Conservation (phyloP, 2,329 filamentous ascomycete species). For the Colletotrichum sp. region DNA sequence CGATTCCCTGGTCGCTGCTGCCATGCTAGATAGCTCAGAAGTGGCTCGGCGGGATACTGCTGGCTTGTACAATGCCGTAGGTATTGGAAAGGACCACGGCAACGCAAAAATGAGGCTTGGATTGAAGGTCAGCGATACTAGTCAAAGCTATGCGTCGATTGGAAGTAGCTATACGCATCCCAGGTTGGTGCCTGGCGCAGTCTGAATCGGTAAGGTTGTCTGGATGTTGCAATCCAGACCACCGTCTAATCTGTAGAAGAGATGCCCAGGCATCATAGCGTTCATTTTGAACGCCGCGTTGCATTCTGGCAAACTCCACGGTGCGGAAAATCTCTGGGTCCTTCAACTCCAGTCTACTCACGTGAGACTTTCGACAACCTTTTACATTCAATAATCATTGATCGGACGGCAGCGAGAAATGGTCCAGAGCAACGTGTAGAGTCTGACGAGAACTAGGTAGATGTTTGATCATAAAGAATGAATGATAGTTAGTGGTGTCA, state of each 20-base stretch:
- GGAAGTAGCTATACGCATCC: background rate
- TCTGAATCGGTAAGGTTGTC: background rate
- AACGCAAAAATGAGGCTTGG: background rate
- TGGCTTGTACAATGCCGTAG: background rate
- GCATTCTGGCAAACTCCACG: accelerated
- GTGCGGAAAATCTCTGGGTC: no score
- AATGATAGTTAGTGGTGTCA: accelerated
- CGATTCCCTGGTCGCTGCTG: background rate
- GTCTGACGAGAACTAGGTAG: no score
- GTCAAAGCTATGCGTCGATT: background rate
- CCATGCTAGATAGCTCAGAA: no score
- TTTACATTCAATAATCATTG: no score
- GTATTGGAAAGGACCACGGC: background rate
- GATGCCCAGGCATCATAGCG: no score
- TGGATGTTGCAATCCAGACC: no score
- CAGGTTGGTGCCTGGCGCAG: background rate
- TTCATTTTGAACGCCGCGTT: no score
- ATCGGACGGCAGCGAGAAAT: no score
- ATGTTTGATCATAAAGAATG: no score
- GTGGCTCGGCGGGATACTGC: background rate
- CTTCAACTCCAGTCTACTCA: accelerated
- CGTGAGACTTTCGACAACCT: no score
- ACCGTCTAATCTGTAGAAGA: no score
- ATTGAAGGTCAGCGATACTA: background rate
- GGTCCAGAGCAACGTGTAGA: no score